Base-by-base conservation (phyloP, 768 basidiomycete species). In the Pholiota microspora region DNA sequence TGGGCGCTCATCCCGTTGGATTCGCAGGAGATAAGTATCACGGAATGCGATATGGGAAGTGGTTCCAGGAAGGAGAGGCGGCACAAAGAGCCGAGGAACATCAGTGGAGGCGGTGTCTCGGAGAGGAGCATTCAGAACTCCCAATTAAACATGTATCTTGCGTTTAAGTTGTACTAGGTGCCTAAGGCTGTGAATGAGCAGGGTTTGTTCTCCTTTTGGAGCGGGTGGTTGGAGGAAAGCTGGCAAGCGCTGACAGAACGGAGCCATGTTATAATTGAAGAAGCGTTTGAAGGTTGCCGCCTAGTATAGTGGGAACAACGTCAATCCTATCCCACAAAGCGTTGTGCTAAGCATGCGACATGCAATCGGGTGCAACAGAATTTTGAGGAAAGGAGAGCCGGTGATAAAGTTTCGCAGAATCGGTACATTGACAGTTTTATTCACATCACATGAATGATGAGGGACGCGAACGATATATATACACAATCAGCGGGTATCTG, bases 1-100 rank as follows among this genome's bases (percentile, higher is more conserved):
- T 55, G 48, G 35, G 54, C 54, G 46, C 54, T 27, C 45, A 46
- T 45, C 12, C 23, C 31, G n/a, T 38, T 27, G 4, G 5, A 15
- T 51, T 51, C 50, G 50, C 50, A 51, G 36, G 50, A 23, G 27
- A 40, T 51, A 40, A 29, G 36, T 27, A 42, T 25, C 38, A 42
- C 40, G 50, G 50, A 51, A 31, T 21, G 40, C 24, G 40, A 40
- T 51, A 51, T 51, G 50, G 50, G 50, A 51, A 51, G 50, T 38
- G n/a, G 50, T 51, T 38, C 50, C 27, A 51, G 50, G 50, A 51
- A 27, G 12, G 40, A 42, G 23, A 38, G 28, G 31, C 50, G 50
- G 50, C 27, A 40, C 27, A 2, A n/a, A 29, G 40, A 51, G 38
- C 50, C 50, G 38, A 38, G 29, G 23, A 47, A 32, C 4, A 15